phyloP scores from a whole-genome alignment of 2,329 filamentous ascomycete genomes.

The Didymella segeticola region DNA sequence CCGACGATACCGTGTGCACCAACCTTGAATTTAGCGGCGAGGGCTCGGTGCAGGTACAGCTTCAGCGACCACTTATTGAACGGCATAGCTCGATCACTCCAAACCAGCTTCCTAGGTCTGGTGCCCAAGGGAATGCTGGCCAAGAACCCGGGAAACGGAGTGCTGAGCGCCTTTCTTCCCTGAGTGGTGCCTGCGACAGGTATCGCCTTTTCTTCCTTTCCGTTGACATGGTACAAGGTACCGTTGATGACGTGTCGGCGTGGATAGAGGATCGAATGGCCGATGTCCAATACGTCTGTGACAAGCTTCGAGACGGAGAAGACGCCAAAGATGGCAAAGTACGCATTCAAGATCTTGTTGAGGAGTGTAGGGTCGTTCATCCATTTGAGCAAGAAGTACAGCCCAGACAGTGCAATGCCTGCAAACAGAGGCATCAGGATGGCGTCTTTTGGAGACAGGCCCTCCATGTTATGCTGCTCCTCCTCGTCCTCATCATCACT shows the following conservation, averaged over 20 bases:
- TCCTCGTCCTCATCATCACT: constrained; percentile 57
- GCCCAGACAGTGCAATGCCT: constrained; percentile 70
- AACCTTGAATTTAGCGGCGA: constrained; percentile 60
- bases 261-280: constrained; percentile 75
- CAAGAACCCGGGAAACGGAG: constrained; percentile 61
- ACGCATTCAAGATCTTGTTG: constrained; percentile 82
- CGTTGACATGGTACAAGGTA: constrained; percentile 57
- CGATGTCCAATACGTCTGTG: constrained; percentile 72
- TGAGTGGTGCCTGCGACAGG: constrained; percentile 37
- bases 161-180: constrained; percentile 36
- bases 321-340: constrained; percentile 82
- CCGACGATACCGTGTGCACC: constrained; percentile 63
- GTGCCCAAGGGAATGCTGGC: constrained; percentile 56
- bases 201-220: constrained; percentile 41
- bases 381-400: constrained; percentile 91
- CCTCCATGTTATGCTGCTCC: constrained; percentile 66
- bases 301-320: constrained; percentile 76
- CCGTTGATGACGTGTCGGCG: constrained; percentile 66
- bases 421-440: constrained; percentile 84
- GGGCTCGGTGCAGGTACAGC: constrained; percentile 61
- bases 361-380: constrained; percentile 80
- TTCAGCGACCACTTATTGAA: constrained; percentile 60
- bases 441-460: constrained; percentile 77
- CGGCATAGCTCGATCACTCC: constrained; percentile 57
- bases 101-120: constrained; percentile 57